These are phyloP conservation scores for Eucalyptus coolabah DNA, from an alignment of 345 rosid genomes.

Conservation along the genomic window DNA sequence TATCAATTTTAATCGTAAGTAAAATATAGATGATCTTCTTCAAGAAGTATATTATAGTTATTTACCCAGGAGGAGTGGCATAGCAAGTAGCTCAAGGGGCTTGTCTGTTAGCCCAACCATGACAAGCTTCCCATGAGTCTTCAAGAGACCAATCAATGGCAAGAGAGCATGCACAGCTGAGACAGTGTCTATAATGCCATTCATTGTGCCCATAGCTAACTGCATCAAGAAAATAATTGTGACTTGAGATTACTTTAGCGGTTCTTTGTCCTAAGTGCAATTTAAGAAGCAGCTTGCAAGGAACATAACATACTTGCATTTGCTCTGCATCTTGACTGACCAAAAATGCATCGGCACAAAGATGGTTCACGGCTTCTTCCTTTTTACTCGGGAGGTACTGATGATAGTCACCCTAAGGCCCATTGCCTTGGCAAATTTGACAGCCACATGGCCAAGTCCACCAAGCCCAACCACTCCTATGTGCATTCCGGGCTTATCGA, in stretches of 20 bases:
- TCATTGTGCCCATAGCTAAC: slow-evolving; percentile 17
- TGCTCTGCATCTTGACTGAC: slow-evolving; percentile 1
- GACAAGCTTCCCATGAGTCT: slow-evolving; percentile 18
- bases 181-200: slow-evolving; percentile 28
- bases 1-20: not conserved
- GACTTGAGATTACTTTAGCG: not conserved
- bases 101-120: slow-evolving; percentile 16
- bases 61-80: slow-evolving; percentile 23
- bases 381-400: slow-evolving; percentile 22
- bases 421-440: slow-evolving; percentile 30
- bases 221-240: not conserved
- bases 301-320: not conserved
- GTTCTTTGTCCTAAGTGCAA: not conserved
- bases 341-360: slow-evolving; percentile 29
- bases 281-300: not conserved
- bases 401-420: slow-evolving; percentile 28
- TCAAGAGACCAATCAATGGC: slow-evolving; percentile 20
- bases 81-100: slow-evolving; percentile 18
- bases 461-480: slow-evolving; percentile 30
- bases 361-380: slow-evolving; percentile 12
- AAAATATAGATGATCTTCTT: not conserved
- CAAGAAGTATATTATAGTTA: not conserved
- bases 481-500: slow-evolving; percentile 9
- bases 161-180: slow-evolving; percentile 16
- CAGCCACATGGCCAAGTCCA: slow-evolving; percentile 33